Base-by-base conservation (phyloP, 371 early-diverging fungal genomes). In the Neoconidiobolus thromboides region DNA sequence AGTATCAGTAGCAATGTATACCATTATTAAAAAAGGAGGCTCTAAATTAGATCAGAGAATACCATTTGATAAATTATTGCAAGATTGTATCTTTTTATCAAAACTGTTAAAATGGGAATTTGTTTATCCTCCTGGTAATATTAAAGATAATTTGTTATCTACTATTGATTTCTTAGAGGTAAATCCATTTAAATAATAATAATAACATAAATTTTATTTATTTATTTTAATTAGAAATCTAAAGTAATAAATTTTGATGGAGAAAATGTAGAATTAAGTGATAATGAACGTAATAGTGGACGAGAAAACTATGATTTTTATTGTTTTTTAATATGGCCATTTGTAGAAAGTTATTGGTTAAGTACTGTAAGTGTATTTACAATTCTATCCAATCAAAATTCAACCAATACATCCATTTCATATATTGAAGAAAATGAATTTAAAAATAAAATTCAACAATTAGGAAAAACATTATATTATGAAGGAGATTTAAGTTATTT, bases 321-420 rank as follows among this genome's bases (percentile, higher is more conserved):
- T 60, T 87, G 89, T 61, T 91, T 89, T 71, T 64, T 83, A 61
- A 70, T 89, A 42, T 91, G 91, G 91, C 89, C 89, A 10, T 91
- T 88, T 65, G 73, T 91, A 43, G 91, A 91, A 65, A 84, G 87
- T 15, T 91, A 91, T 65, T 91, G 91, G 91, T 72, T 84, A 15
- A 81, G 81, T 9, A 65, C 71, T 43, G 63, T 67, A 48, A 64
- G 62, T 0, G 60, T 67, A 44, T 65, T 66, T 60, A 59, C 67
- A 61, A 65, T 67, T 43, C 38, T 26, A 9, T 6, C 37, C 9
- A 36, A 37, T 14, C 26, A 10, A 10, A 7, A 41, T 12, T 55
- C 55, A 38, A 42, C 38, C 55, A 36, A 7, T 7, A 26, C 55
- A 3, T 10, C 46, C 6, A 43, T 42, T n/a, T 48, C 53, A 40